Evolutionary conservation across 805 yeast genomes (phyloP).

Genomic region (Wickerhamomyces bisporus): DNA sequence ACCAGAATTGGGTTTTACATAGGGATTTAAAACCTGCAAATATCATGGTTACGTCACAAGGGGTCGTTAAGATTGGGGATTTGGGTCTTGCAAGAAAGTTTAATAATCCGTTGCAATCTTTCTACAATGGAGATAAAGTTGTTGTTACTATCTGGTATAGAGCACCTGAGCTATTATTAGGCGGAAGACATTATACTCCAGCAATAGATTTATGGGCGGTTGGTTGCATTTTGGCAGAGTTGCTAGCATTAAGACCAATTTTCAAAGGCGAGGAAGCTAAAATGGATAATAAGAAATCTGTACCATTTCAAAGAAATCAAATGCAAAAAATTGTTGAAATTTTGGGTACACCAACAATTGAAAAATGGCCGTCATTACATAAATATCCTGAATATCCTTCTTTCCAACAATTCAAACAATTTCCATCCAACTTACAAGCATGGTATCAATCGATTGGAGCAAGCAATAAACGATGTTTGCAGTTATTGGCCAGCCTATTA

Average conservation of each 20-base stretch:
- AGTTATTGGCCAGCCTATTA: constrained; percentile 56
- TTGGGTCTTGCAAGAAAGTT: constrained; percentile 87
- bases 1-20: constrained; percentile 94
- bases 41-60: constrained; percentile 88
- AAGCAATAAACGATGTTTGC: constrained; percentile 60
- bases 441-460: constrained; percentile 90
- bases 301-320: constrained; percentile 93
- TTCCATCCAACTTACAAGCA: constrained; percentile 61
- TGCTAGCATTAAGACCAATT: constrained; percentile 82
- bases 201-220: constrained; percentile 95
- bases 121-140: constrained; percentile 90
- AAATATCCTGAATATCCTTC: constrained; percentile 81
- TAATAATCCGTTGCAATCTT: constrained; percentile 78
- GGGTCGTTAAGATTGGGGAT: constrained; percentile 94
- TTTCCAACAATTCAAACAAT: constrained; percentile 52
- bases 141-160: constrained; percentile 97
- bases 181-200: constrained; percentile 89
- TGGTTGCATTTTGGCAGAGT: constrained; percentile 91
- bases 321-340: constrained; percentile 86
- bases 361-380: constrained; percentile 74
- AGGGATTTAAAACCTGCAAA: constrained; percentile 97
- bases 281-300: constrained; percentile 86
- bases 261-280: constrained; percentile 98
- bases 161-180: constrained; percentile 87
- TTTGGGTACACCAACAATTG: constrained; percentile 79